Evolutionary conservation across 139 green algal genomes (phyloP).

Genomic region (Tetraselmis chui): DNA sequence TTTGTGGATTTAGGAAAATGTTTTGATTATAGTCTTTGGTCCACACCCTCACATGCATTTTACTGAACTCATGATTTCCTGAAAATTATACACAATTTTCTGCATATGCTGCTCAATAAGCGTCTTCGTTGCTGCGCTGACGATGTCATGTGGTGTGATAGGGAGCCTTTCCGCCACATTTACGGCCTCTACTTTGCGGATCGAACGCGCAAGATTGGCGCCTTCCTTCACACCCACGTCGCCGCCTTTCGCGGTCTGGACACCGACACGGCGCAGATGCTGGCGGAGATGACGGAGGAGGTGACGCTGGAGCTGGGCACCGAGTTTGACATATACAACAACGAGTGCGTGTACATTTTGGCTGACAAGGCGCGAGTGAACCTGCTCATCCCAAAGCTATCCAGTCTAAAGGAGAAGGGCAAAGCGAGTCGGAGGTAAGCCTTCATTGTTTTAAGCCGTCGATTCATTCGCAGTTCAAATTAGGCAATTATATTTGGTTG

Average conservation of each 20-base stretch:
- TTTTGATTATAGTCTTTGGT: too few relatives aligned
- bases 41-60: too few relatives aligned
- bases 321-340: not conserved
- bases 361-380: not conserved
- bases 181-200: not conserved
- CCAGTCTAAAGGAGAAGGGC: not conserved
- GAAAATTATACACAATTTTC: too few relatives aligned
- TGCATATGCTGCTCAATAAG: too few relatives aligned
- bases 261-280: not conserved
- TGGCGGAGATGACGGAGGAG: not conserved
- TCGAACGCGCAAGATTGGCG: not conserved
- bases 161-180: not conserved
- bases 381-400: not conserved
- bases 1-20: too few relatives aligned
- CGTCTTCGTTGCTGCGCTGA: too few relatives aligned
- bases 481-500: too few relatives aligned
- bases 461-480: too few relatives aligned
- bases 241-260: not conserved
- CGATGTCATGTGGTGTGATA: too few relatives aligned
- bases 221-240: not conserved
- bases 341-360: not conserved
- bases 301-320: not conserved
- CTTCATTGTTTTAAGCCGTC: too few relatives aligned
- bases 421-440: not conserved
- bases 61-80: too few relatives aligned